Base-by-base conservation (phyloP, 192 early-diverging fungal species). In the Dissophora globulifera region DNA sequence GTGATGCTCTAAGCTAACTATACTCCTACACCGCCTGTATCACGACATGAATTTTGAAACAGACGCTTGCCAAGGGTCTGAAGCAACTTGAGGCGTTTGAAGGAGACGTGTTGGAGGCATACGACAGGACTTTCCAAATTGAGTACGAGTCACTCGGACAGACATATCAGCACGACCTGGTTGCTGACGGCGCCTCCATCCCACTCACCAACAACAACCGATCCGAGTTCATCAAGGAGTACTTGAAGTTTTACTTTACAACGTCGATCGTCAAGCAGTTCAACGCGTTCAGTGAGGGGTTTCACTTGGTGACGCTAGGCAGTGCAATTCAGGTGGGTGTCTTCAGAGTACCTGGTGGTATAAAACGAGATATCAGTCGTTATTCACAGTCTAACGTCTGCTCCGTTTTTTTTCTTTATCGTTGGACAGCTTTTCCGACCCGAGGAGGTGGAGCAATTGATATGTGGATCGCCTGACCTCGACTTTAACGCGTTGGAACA, bases 401-500 rank as follows among this genome's bases (percentile, higher is more conserved):
- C 17, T 20, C 46, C 2, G 11, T 48, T 48, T 2, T 20, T 38
- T 26, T 41, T 51, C 29, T 22, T 33, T 35, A 17, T 54, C 38
- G 19, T 29, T 43, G 23, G 12, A 46, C 68, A 92, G 76, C 83
- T 91, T 10, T 95, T 95, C 80, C 79, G 93, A 54, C 90, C 95
- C 2, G 92, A 95, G 59, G 96, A 98, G 79, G 81, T 98, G 10
- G 93, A 96, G 72, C 87, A 93, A 57, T 75, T 96, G 8, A 90
- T 98, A 7, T 93, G 95, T 48, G 96, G 96, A 23, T 89, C 91
- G 50, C 86, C 90, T 7, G 87, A 93, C 50, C 78, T 98, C 33
- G 94, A 96, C 65, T 94, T 98, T 79, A 74, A 84, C 25, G 94
- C 87, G 0, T 68, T 95, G 48, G 90, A 96, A 66, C 71, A 84